Base-by-base conservation (phyloP, 2,329 filamentous ascomycete species). In the Pseudocercospora crystallina region DNA sequence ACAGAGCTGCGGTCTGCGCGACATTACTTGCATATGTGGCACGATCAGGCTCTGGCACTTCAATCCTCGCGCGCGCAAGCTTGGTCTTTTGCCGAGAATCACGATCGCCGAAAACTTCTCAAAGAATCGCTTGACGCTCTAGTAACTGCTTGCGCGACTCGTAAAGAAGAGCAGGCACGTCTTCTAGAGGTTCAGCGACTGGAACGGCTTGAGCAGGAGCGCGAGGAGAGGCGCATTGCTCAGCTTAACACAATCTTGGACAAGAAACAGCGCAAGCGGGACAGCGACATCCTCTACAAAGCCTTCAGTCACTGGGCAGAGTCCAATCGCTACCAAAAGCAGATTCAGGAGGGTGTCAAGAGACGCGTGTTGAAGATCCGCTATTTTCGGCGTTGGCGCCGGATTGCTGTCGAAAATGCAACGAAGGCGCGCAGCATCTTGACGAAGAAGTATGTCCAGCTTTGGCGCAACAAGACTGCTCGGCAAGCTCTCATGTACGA, bases 231-330 rank as follows among this genome's bases (percentile, higher is more conserved):
- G 13, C 53, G 51, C 10, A 38, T 51, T 13, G 43, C 33, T n/a
- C 33, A 46, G 2, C 54, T 61, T 9, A 47, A 53, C 29, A 31
- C 34, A 15, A 39, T 46, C 20, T 31, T 50, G 17, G 47, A 34
- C 8, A 34, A 47, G 29, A 40, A 40, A 33, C 31, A 38, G 14
- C 48, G 44, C 2, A 84, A 85, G 39, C 80, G 86, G 52, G 78
- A 87, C 62, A 70, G 87, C 9, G 86, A 83, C 59, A 74, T 89
- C 5, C 68, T 86, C 50, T 80, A 77, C 3, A 85, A 83, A 65
- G 79, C 81, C 2, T 83, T 89, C 49, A 80, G 76, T 1, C 82
- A 86, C 57, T 95, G 89, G 89, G 80, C 80, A 9, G 78, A 80
- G 47, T 75, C 79, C 43, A 79, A 87, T 9, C 78, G 77, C 5